Evolutionary conservation across 2,329 filamentous ascomycete genomes (phyloP).

Genomic region (Paraphaeosphaeria sporulosa): DNA sequence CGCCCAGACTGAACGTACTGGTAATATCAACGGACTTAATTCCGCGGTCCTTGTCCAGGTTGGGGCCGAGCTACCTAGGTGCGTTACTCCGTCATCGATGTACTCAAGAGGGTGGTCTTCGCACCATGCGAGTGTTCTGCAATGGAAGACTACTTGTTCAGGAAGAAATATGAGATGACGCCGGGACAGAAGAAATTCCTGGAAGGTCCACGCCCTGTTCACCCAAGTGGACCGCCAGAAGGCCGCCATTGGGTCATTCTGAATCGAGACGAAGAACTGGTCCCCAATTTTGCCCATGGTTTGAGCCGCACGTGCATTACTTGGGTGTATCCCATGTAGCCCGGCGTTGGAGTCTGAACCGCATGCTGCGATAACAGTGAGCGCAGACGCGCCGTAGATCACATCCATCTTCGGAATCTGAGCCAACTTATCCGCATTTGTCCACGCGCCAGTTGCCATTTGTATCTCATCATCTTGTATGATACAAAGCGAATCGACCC

Average conservation of each 20-base stretch:
- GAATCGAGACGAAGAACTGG: conserved; percentile 12
- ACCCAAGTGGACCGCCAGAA: conserved; percentile 15
- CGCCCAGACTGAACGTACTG: conserved; percentile 8
- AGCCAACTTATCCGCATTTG: conserved; percentile 14
- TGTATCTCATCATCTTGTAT: conserved; percentile 16
- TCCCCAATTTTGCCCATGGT: conserved; percentile 9
- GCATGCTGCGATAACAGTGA: conserved; percentile 20
- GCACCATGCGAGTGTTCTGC: conserved; percentile 3
- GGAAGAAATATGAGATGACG: conserved; percentile 15
- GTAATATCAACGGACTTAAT: neutral
- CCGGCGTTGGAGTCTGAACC: conserved; percentile 20
- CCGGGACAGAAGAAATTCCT: conserved; percentile 19
- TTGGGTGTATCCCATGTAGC: conserved; percentile 14
- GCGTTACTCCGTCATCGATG: neutral
- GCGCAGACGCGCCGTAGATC: conserved; percentile 17
- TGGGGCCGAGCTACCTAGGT: neutral
- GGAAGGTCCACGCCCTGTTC: conserved; percentile 20
- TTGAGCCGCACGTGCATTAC: neutral
- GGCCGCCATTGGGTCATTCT: conserved; percentile 5
- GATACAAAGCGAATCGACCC: conserved; percentile 13
- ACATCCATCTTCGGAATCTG: conserved; percentile 21
- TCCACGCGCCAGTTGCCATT: conserved; percentile 10
- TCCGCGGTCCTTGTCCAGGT: conserved; percentile 6
- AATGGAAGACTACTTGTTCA: conserved; percentile 13
- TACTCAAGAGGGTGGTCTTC: conserved; percentile 13